Conservation (phyloP, 805 yeast species). For the Nakazawaea pomicola region DNA sequence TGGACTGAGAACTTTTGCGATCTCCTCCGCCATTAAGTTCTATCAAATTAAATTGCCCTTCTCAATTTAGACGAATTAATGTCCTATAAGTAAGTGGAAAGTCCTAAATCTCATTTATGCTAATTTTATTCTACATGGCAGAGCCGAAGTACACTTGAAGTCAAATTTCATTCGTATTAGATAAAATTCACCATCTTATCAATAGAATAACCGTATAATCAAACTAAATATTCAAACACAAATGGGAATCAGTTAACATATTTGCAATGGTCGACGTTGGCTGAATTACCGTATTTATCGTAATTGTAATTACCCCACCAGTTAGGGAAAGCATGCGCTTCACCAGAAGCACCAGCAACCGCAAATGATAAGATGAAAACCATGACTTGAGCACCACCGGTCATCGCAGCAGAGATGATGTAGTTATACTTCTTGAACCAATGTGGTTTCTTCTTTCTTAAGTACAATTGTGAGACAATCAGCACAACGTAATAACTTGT, state of each 20-base stretch:
- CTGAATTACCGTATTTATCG: background rate
- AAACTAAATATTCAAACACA: too few species aligned
- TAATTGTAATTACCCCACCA: background rate
- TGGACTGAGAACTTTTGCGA: too few species aligned
- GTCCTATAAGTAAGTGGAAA: too few species aligned
- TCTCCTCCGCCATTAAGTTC: too few species aligned
- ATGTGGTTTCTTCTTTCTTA: slow-evolving; percentile 21
- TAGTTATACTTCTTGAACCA: slow-evolving; percentile 41
- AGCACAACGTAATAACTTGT: slow-evolving; percentile 24
- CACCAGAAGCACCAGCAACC: background rate
- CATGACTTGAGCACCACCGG: slow-evolving; percentile 32
- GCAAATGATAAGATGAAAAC: background rate
- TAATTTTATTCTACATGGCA: too few species aligned
- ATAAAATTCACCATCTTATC: too few species aligned
- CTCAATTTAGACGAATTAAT: too few species aligned
- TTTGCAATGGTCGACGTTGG: background rate
- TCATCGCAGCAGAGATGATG: slow-evolving; percentile 42
- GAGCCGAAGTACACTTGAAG: too few species aligned
- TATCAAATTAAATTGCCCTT: too few species aligned
- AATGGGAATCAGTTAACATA: background rate
- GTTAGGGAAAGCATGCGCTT: background rate
- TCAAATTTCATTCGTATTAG: too few species aligned
- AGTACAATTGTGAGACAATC: slow-evolving; percentile 20
- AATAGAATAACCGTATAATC: too few species aligned
- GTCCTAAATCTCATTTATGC: too few species aligned